These are phyloP conservation scores for Phytophthora podocarpi DNA, from an alignment of 352 stramenopile genomes.

Conservation along the genomic window DNA sequence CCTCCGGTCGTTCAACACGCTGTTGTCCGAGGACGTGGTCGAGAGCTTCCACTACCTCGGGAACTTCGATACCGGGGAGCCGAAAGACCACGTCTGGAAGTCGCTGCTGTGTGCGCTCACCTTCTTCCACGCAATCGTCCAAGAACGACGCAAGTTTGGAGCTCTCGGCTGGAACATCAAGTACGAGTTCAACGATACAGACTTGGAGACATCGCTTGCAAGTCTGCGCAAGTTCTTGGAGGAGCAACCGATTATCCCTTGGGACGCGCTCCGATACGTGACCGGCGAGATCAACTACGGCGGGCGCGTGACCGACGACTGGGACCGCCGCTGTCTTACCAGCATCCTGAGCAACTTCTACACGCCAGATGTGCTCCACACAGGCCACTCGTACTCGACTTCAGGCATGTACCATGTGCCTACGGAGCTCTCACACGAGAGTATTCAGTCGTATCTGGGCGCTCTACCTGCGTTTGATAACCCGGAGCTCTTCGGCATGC, in stretches of 20 bases:
- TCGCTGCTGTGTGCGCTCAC: conserved; percentile 89
- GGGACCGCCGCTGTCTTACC: conserved; percentile 93
- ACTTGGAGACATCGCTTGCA: conserved; percentile 93
- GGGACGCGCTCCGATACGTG: conserved; percentile 94
- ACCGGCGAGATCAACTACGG: conserved; percentile 97
- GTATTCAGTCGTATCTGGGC: conserved; percentile 84
- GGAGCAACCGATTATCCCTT: conserved; percentile 91
- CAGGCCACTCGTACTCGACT: conserved; percentile 86
- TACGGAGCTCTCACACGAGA: conserved; percentile 40
- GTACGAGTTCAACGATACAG: conserved; percentile 96
- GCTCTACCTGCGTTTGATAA: conserved; percentile 87
- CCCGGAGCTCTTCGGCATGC: conserved; percentile 96
- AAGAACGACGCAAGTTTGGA: conserved; percentile 95
- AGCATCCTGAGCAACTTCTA: conserved; percentile 94
- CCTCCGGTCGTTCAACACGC: conserved; percentile 86
- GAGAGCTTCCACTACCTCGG: conserved; percentile 61
- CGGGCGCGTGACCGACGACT: conserved; percentile 95
- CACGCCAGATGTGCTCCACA: conserved; percentile 75
- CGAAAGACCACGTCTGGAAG: conserved; percentile 84
- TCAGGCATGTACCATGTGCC: conserved; percentile 92
- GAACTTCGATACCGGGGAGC: conserved; percentile 60
- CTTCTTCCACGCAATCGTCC: conserved; percentile 95
- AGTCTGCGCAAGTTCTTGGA: conserved; percentile 92
- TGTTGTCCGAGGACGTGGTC: conserved; percentile 80
- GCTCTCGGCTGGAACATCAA: conserved; percentile 95